Conservation (phyloP, 176 grass and related monocot genomes). For the Oryza punctata region DNA sequence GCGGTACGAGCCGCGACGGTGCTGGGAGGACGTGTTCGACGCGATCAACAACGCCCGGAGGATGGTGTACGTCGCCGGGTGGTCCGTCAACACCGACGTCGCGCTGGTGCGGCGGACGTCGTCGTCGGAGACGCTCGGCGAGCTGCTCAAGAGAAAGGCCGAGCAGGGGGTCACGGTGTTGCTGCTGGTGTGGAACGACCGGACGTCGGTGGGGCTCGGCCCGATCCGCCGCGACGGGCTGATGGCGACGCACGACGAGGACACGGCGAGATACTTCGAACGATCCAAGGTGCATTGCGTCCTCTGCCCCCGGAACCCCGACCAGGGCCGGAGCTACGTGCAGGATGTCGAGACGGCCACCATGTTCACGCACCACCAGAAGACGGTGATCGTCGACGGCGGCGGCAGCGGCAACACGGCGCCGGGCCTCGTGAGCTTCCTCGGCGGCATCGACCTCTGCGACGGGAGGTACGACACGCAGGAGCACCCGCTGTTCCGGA, state of each 20-base stretch:
- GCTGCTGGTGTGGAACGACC: constrained; percentile 84
- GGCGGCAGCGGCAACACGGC: neutral
- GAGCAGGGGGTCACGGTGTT: constrained; percentile 60
- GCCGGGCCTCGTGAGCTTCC: constrained; percentile 46
- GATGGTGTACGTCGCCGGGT: constrained; percentile 82
- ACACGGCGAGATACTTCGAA: constrained; percentile 63
- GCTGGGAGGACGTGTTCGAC: constrained; percentile 94
- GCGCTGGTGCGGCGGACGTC: constrained; percentile 40
- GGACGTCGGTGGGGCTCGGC: constrained; percentile 72
- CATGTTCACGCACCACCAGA: constrained; percentile 98
- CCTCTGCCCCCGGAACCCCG: constrained; percentile 75
- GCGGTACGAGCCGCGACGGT: constrained; percentile 61
- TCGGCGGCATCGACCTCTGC: constrained; percentile 82
- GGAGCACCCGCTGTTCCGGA: constrained; percentile 65
- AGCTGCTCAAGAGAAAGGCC: constrained; percentile 78
- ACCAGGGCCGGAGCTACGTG: constrained; percentile 68
- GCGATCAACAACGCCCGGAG: constrained; percentile 63
- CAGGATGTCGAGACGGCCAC: constrained; percentile 59
- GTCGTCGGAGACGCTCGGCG: constrained; percentile 50
- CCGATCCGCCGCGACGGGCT: constrained; percentile 73
- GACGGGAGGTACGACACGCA: constrained; percentile 71
- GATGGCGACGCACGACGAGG: constrained; percentile 88
- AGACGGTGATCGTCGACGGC: constrained; percentile 66
- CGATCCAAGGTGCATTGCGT: constrained; percentile 58
- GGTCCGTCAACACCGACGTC: constrained; percentile 78